These are phyloP conservation scores for Leptodontidium sp. DNA, from an alignment of 2,329 filamentous ascomycete genomes.

Conservation along the genomic window DNA sequence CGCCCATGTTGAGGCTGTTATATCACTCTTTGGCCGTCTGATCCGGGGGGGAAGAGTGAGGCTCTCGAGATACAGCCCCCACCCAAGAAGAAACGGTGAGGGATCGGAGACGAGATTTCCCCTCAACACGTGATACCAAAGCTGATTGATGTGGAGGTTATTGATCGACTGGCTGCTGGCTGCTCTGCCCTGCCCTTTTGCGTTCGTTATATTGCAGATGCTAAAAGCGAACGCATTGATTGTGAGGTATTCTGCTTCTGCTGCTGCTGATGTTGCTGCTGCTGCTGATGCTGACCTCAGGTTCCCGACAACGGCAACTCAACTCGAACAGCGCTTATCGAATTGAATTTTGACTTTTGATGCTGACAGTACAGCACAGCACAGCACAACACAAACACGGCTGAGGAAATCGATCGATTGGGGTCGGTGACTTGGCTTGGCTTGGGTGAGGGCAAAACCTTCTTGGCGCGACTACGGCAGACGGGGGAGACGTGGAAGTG, in stretches of 20 bases:
- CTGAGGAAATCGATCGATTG: not conserved
- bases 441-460: not conserved
- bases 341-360: not conserved
- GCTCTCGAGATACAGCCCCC: slow-evolving; percentile 4
- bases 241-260: too few species aligned
- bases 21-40: not conserved
- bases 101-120: slow-evolving; percentile 12
- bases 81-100: slow-evolving; percentile 4
- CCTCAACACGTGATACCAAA: slow-evolving; percentile 5
- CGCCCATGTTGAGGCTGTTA: slow-evolving; percentile 1
- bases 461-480: slow-evolving; percentile 2
- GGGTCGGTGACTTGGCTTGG: too few species aligned
- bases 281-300: not conserved
- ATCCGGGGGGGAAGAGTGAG: not conserved
- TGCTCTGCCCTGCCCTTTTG: not conserved
- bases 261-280: not conserved
- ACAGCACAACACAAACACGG: not conserved
- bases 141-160: not conserved
- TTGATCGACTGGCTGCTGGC: slow-evolving; percentile 5
- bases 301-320: not conserved
- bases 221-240: not conserved
- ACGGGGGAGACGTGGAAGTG: not conserved
- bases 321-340: slow-evolving; percentile 6
- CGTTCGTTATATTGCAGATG: not conserved
- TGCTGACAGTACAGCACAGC: not conserved